A percentile compares a stretch with the other conserved stretches of the same genome.
Evolutionary conservation across 2,329 filamentous ascomycete genomes (phyloP).

Genomic region (Didymella glomerata): DNA sequence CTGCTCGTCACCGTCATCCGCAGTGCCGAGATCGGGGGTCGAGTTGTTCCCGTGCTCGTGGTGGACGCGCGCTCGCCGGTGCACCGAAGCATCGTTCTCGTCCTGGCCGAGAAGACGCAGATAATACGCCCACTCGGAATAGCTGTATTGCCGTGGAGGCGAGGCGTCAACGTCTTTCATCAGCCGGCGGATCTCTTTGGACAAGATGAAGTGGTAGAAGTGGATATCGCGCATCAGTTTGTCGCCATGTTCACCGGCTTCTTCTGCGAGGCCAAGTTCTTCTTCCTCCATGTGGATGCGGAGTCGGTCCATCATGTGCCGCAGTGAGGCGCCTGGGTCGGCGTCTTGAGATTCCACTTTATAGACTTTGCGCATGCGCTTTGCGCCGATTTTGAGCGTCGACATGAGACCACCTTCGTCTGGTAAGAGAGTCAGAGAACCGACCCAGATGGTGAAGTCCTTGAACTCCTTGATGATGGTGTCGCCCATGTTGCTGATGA

Average conservation of each 20-base stretch:
- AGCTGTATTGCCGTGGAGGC: constrained; percentile 52
- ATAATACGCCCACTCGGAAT: constrained; percentile 53
- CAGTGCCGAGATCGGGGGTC: constrained; percentile 44
- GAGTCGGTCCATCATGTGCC: constrained; percentile 43
- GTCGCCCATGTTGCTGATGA: constrained; percentile 64
- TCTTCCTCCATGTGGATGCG: constrained; percentile 53
- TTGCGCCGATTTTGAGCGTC: constrained; percentile 43
- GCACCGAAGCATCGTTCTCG: constrained; percentile 51
- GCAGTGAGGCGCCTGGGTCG: constrained; percentile 20
- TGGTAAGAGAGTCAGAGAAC: constrained; percentile 63
- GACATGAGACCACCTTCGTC: constrained; percentile 55
- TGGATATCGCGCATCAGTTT: constrained; percentile 57
- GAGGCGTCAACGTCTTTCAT: constrained; percentile 53
- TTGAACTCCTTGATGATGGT: constrained; percentile 64
- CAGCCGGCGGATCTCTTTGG: constrained; percentile 55
- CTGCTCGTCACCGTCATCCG: constrained; percentile 56
- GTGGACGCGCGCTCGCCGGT: constrained; percentile 41
- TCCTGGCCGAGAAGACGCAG: constrained; percentile 50
- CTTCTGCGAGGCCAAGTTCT: constrained; percentile 53
- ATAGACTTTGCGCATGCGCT: constrained; percentile 31
- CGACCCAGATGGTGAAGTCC: constrained; percentile 64
- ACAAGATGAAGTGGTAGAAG: constrained; percentile 61
- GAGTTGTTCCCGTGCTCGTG: constrained; percentile 30
- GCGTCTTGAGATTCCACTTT: constrained; percentile 22
- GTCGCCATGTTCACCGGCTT: constrained; percentile 55